These are phyloP conservation scores for Nakazawaea ernobii DNA, from an alignment of 805 yeast species.

Conservation along the genomic window DNA sequence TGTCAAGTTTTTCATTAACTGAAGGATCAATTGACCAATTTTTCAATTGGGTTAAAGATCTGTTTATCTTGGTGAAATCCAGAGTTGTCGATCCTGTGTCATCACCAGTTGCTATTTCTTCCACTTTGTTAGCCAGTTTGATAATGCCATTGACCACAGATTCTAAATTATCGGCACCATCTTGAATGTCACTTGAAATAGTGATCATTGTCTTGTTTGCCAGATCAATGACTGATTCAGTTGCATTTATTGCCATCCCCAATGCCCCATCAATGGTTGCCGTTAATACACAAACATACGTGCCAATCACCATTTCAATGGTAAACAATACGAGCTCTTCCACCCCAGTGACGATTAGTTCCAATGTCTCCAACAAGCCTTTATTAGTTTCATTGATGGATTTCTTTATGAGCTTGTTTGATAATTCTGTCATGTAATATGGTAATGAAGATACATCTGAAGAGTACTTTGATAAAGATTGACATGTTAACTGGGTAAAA, in stretches of 20 bases:
- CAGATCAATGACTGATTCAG: slow-evolving; percentile 52
- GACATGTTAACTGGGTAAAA: slow-evolving; percentile 40
- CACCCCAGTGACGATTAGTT: slow-evolving; percentile 46
- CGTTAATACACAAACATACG: slow-evolving; percentile 76
- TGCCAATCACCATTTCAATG: slow-evolving; percentile 74
- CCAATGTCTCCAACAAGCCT: slow-evolving; percentile 37
- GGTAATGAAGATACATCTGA: slow-evolving; percentile 41
- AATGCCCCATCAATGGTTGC: slow-evolving; percentile 71
- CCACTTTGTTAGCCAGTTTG: slow-evolving; percentile 44
- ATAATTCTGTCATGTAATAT: slow-evolving; percentile 46
- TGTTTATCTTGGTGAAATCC: slow-evolving; percentile 41
- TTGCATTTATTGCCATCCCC: slow-evolving; percentile 66
- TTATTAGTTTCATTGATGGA: slow-evolving; percentile 43
- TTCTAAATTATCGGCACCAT: slow-evolving; percentile 59
- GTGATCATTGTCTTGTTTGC: slow-evolving; percentile 57
- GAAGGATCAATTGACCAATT: slow-evolving; percentile 60
- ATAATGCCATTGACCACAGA: slow-evolving; percentile 50
- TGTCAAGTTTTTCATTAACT: slow-evolving; percentile 52
- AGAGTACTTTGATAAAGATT: slow-evolving; percentile 34
- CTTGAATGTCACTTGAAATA: slow-evolving; percentile 57
- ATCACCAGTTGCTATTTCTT: slow-evolving; percentile 48
- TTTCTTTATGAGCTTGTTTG: slow-evolving; percentile 45
- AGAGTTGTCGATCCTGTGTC: slow-evolving; percentile 21
- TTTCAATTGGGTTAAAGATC: slow-evolving; percentile 50
- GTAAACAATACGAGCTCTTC: slow-evolving; percentile 58